Conservation (phyloP, 108 stramenopile species). For the Asterionellopsis glacialis region DNA sequence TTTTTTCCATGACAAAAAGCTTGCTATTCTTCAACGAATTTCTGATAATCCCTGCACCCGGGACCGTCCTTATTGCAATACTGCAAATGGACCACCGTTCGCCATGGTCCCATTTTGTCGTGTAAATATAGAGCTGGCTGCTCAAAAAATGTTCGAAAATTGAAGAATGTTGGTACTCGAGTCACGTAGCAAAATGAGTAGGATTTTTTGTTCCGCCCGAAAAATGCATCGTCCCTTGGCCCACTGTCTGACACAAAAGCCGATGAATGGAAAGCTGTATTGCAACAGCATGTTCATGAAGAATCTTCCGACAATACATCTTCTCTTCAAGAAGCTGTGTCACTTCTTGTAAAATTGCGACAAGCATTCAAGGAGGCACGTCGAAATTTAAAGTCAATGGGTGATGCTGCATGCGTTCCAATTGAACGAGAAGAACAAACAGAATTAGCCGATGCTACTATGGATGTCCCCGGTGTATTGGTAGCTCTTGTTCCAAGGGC, state of each 20-base stretch:
- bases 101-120: too few species aligned
- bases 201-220: too few species aligned
- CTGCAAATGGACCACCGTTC: too few species aligned
- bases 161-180: too few species aligned
- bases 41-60: too few species aligned
- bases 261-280: not conserved
- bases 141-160: too few species aligned
- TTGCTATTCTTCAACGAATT: too few species aligned
- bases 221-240: too few species aligned
- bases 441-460: conserved; percentile 79
- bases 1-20: too few species aligned
- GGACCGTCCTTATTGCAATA: too few species aligned
- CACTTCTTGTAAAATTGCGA: conserved; percentile 22
- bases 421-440: conserved; percentile 90
- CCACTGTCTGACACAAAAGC: not conserved
- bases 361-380: conserved; percentile 56
- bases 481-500: conserved; percentile 93
- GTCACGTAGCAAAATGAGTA: too few species aligned
- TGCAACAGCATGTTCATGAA: not conserved
- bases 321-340: not conserved
- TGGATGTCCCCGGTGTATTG: conserved; percentile 82
- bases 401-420: conserved; percentile 82
- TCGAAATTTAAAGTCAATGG: conserved; percentile 65
- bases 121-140: too few species aligned
- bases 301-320: not conserved